Conservation (phyloP, 306 rosid genomes). For the Castanea crenata region DNA sequence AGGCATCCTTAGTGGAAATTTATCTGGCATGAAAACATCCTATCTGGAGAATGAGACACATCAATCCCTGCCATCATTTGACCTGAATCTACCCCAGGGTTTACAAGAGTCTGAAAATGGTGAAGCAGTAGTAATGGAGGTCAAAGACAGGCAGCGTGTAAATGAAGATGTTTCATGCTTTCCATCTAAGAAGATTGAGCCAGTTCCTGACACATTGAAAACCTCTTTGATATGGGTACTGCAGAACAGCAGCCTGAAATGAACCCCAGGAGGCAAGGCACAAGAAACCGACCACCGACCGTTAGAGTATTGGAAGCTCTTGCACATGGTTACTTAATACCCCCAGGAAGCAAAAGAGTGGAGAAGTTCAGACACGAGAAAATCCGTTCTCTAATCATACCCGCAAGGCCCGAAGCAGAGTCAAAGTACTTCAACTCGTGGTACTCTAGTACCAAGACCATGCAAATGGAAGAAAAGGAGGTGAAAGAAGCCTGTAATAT, state of each 20-base stretch:
- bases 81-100: conserved; percentile 32
- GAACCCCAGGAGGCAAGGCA: conserved; percentile 68
- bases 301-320: conserved; percentile 70
- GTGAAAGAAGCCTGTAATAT: conserved; percentile 35
- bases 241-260: conserved; percentile 26
- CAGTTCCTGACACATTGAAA: conserved; percentile 17
- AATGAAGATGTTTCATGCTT: conserved; percentile 22
- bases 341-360: conserved; percentile 37
- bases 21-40: conserved; percentile 25
- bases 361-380: conserved; percentile 18
- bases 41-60: conserved; percentile 33
- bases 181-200: conserved; percentile 19
- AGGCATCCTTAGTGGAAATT: conserved; percentile 8
- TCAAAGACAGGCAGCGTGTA: conserved; percentile 17
- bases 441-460: conserved; percentile 20
- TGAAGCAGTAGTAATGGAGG: conserved; percentile 14
- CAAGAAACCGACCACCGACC: conserved; percentile 70
- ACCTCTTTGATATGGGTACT: conserved; percentile 12
- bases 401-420: conserved; percentile 44
- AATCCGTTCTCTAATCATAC: conserved; percentile 30
- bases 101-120: conserved; percentile 25
- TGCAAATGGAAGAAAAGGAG: conserved; percentile 38
- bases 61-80: conserved; percentile 24
- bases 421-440: conserved; percentile 33
- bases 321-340: conserved; percentile 49